A percentile compares a stretch with the other conserved stretches of the same genome.
Conservation (phyloP, 768 basidiomycete species). For the Leccinum longicurvipes region DNA sequence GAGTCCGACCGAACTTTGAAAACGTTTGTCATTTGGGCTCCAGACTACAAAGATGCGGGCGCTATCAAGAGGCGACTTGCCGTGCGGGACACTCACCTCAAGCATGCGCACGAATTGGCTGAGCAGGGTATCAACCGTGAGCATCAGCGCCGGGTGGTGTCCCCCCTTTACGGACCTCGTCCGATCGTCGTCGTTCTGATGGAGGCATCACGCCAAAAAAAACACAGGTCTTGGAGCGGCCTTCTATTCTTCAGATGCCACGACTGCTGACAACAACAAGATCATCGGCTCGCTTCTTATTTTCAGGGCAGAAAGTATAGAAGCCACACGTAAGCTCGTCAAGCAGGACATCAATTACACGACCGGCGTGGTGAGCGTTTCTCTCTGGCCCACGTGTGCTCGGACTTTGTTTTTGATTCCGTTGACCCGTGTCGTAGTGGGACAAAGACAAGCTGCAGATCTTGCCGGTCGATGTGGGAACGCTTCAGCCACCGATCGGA, state of each 20-base stretch:
- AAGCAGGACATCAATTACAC: constrained; percentile 24
- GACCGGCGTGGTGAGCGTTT: constrained; percentile 21
- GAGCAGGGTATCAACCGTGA: constrained; percentile 48
- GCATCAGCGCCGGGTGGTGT: constrained; percentile 20
- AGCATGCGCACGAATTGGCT: constrained; percentile 35
- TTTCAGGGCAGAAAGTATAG: constrained; percentile 50
- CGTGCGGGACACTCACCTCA: constrained; percentile 52
- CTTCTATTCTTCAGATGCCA: constrained; percentile 53
- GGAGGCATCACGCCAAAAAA: neutral
- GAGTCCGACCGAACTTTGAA: constrained; percentile 2
- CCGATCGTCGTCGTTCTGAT: constrained; percentile 8
- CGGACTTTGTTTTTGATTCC: neutral
- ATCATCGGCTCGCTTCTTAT: constrained; percentile 58
- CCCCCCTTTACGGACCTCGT: neutral
- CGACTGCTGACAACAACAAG: constrained; percentile 45
- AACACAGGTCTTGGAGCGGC: constrained; percentile 51
- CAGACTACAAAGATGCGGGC: constrained; percentile 57
- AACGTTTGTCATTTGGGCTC: constrained; percentile 59
- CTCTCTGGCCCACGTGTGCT: neutral
- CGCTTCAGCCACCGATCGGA: constrained; percentile 4
- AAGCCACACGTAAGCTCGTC: constrained; percentile 33
- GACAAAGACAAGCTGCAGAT: constrained; percentile 53
- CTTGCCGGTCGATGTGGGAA: constrained; percentile 40
- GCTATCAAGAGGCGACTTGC: constrained; percentile 49
- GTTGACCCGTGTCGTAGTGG: constrained; percentile 41